These are phyloP conservation scores for Talaromyces wortmannii DNA, from an alignment of 495 filamentous ascomycete genomes.

Conservation along the genomic window DNA sequence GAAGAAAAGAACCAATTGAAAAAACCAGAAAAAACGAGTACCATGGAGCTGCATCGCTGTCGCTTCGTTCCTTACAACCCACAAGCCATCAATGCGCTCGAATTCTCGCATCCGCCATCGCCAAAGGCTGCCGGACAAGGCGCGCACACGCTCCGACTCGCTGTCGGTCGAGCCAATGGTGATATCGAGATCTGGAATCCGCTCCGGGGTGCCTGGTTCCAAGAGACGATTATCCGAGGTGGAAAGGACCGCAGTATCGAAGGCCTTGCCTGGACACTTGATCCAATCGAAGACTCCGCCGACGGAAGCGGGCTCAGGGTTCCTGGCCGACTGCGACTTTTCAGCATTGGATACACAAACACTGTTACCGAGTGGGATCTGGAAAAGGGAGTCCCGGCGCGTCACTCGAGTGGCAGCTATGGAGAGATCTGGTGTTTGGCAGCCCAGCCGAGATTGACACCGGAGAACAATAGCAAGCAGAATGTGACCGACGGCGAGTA, in stretches of 20 bases:
- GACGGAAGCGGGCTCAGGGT: constrained; percentile 53
- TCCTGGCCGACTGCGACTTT: constrained; percentile 74
- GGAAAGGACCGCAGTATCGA: constrained; percentile 85
- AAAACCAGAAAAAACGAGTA: not conserved
- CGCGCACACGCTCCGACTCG: constrained; percentile 62
- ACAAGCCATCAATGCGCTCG: constrained; percentile 86
- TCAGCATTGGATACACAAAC: constrained; percentile 92
- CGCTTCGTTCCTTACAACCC: constrained; percentile 94
- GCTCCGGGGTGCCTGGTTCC: constrained; percentile 74
- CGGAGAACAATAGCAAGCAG: not conserved
- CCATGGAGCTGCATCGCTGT: constrained; percentile 94
- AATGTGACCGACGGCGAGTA: constrained; percentile 35
- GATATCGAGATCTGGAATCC: constrained; percentile 99
- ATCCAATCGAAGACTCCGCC: constrained; percentile 60
- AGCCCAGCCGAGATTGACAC: constrained; percentile 64
- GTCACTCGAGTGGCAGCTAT: constrained; percentile 84
- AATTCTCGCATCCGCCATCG: constrained; percentile 78
- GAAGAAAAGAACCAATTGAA: too few species aligned
- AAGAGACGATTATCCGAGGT: constrained; percentile 78
- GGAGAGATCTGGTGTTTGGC: constrained; percentile 95
- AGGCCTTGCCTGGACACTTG: constrained; percentile 87
- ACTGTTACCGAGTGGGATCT: constrained; percentile 94
- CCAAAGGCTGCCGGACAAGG: constrained; percentile 41
- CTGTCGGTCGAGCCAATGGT: constrained; percentile 88
- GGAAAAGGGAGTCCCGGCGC: constrained; percentile 62